Base-by-base conservation (phyloP, 345 rosid species). In the Syzygium oleosum region DNA sequence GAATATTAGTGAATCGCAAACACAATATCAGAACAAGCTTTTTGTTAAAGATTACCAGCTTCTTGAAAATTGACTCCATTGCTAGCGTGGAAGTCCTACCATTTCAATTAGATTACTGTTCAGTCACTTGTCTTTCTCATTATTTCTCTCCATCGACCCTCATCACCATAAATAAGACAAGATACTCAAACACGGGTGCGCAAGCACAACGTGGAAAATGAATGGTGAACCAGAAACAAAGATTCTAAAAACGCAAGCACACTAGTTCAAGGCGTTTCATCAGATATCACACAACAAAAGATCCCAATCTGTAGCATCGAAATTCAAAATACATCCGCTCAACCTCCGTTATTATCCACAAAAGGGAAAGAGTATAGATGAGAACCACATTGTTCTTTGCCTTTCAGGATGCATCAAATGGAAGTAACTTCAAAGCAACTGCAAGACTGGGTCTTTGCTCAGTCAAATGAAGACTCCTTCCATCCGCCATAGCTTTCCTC, bases 401-500 rank as follows among this genome's bases (percentile, higher is more conserved):
- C 85, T 25, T 84, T 52, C 54, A 15, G 49, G 7, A 73, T 38
- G 80, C 49, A 38, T 34, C 80, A 73, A 73, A 73, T 4, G 51
- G 54, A n/a, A 46, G 87, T 59, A 27, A 38, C 16, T 29, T 43
- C 43, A 27, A 52, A 41, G 83, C 49, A 38, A 73, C 49, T 0
- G 49, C 49, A 73, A 41, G 83, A 22, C 83, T 5, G 5, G 56
- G 34, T 52, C 59, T 38, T 23, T 80, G 34, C 49, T 86, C 77
- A 86, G 38, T 89, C 63, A 59, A 55, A 61, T 15, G 90, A 87
- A 65, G 97, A 94, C 86, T 95, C 87, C 84, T 92, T 96, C 96
- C 96, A 95, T 87, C 97, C 96, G 78, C 97, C 97, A 65, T 54
- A 90, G 90, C 91, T 85, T 87, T 91, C 95, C 86, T 91, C 92